Evolutionary conservation across 352 stramenopile genomes (phyloP).

Genomic region (Globisporangium spiculum): DNA sequence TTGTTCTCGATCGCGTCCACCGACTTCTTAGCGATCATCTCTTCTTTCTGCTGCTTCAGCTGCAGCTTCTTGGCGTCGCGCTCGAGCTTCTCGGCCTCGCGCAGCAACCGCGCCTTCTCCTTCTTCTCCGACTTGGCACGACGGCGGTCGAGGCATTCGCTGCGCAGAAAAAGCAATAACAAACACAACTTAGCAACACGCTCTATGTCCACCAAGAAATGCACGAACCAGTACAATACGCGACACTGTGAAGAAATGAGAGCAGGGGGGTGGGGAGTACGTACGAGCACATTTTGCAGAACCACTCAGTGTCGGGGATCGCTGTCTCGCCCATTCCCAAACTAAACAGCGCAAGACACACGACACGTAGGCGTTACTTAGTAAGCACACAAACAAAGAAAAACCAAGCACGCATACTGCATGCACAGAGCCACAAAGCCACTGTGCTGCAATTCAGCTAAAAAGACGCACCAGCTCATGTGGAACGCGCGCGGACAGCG

Average conservation of each 20-base stretch:
- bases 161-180: constrained; percentile 15
- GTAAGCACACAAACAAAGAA: constrained; percentile 3
- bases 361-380: not conserved
- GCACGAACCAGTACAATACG: not conserved
- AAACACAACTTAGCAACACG: not conserved
- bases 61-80: constrained; percentile 62
- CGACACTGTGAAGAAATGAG: not conserved
- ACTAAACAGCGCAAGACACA: constrained; percentile 25
- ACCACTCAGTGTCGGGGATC: constrained; percentile 85
- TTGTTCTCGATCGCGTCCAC: constrained; percentile 82
- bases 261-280: constrained; percentile 14
- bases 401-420: too few species aligned
- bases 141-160: constrained; percentile 77
- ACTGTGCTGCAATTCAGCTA: too few species aligned
- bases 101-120: constrained; percentile 72
- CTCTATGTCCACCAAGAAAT: too few species aligned
- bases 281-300: constrained; percentile 86
- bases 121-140: constrained; percentile 72
- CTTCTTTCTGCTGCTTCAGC: constrained; percentile 70
- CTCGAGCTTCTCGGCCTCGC: constrained; percentile 80
- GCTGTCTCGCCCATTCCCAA: constrained; percentile 74
- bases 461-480: constrained; percentile 63
- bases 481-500: constrained; percentile 93
- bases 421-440: too few species aligned
- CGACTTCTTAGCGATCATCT: constrained; percentile 66